Percentiles rank a stretch among this genome's conserved stretches.
These are phyloP conservation scores for Trypanosoma melophagium DNA, from an alignment of 208 protist genomes.

Conservation along the genomic window DNA sequence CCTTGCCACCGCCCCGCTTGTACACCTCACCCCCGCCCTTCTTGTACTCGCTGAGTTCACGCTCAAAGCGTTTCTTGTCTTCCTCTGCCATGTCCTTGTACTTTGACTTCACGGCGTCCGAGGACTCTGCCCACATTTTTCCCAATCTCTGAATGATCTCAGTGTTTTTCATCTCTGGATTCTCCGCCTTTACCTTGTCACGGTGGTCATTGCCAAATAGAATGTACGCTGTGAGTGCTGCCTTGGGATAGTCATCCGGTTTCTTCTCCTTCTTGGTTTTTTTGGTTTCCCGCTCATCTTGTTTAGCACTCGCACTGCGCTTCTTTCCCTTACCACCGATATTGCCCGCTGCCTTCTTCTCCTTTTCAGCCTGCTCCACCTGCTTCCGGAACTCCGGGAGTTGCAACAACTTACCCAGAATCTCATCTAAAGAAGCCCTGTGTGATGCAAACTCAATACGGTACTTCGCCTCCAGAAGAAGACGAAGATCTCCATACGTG, in stretches of 20 bases:
- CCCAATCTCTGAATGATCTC: slow-evolving; percentile 70
- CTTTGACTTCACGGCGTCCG: slow-evolving; percentile 66
- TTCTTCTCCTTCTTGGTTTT: slow-evolving; percentile 60
- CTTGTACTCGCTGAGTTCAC: slow-evolving; percentile 76
- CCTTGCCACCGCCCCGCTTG: slow-evolving; percentile 51
- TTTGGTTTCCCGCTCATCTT: slow-evolving; percentile 36
- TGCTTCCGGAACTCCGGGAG: slow-evolving; percentile 65
- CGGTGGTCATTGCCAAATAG: slow-evolving; percentile 77
- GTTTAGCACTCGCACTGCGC: slow-evolving; percentile 29
- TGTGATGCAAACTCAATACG: slow-evolving; percentile 67
- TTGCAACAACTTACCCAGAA: slow-evolving; percentile 48
- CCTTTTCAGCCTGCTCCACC: slow-evolving; percentile 60
- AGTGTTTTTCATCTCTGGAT: slow-evolving; percentile 69
- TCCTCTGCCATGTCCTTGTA: slow-evolving; percentile 75
- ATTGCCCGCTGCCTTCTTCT: slow-evolving; percentile 28
- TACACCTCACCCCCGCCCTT: slow-evolving; percentile 54
- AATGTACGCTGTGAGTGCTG: slow-evolving; percentile 67
- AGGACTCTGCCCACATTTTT: slow-evolving; percentile 55
- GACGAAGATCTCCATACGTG: slow-evolving; percentile 54
- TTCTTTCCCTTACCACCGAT: slow-evolving; percentile 50
- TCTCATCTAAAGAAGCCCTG: slow-evolving; percentile 35
- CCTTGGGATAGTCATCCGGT: slow-evolving; percentile 85
- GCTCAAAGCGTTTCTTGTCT: slow-evolving; percentile 79
- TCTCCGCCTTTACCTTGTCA: slow-evolving; percentile 59
- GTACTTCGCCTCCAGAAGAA: slow-evolving; percentile 70